These are phyloP conservation scores for Mortierella sp. DNA, from an alignment of 371 early-diverging fungal genomes.

Conservation along the genomic window DNA sequence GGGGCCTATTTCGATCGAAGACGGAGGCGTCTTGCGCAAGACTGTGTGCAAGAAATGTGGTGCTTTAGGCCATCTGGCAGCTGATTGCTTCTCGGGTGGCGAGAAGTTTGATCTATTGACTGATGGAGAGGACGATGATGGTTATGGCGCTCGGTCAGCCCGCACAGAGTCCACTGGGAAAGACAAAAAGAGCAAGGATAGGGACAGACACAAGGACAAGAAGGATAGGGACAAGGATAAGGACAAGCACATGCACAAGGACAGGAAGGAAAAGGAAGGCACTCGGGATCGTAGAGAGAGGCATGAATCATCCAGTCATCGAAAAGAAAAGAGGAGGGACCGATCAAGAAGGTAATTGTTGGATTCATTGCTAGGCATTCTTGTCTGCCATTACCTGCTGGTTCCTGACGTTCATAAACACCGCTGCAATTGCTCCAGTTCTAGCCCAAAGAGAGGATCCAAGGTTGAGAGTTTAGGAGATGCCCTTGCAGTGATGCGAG, in stretches of 20 bases:
- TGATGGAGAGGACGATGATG: conserved; percentile 27
- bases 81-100: conserved; percentile 45
- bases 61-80: conserved; percentile 41
- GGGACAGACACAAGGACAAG: conserved; percentile 11
- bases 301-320: conserved; percentile 2
- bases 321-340: conserved; percentile 23
- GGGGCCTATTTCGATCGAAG: conserved; percentile 40
- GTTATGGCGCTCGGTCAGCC: background rate
- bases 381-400: background rate
- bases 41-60: conserved; percentile 51
- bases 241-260: conserved; percentile 14
- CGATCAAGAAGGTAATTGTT: conserved; percentile 37
- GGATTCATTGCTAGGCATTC: background rate
- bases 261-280: conserved; percentile 15
- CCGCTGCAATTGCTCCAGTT: background rate
- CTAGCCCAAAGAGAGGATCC: conserved; percentile 29
- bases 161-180: background rate
- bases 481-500: conserved; percentile 43
- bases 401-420: background rate
- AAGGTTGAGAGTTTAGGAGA: conserved; percentile 41
- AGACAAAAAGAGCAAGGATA: conserved; percentile 10
- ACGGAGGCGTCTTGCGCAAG: conserved; percentile 45
- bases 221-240: conserved; percentile 10
- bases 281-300: conserved; percentile 10
- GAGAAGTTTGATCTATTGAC: conserved; percentile 41